Evolutionary conservation across 1,284 basidiomycete genomes (phyloP).

Genomic region (Ustilago sp.): DNA sequence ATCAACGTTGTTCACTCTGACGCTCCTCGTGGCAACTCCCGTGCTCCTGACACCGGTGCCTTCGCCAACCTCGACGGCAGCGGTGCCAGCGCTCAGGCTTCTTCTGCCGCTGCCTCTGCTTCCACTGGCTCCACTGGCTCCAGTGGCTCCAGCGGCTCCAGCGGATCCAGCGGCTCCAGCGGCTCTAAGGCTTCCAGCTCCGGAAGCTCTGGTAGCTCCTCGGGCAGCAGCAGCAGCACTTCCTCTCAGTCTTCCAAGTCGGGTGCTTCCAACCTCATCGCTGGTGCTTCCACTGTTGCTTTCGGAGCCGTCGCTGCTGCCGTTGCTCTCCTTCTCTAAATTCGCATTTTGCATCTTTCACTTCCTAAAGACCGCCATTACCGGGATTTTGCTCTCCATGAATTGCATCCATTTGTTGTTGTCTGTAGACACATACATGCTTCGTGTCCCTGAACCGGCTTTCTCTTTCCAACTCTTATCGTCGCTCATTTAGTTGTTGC

Average conservation of each 20-base stretch:
- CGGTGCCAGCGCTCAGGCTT: slow-evolving; percentile 22
- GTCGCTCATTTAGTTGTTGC: slow-evolving; percentile 6
- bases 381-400: neutral
- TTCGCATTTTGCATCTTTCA: slow-evolving; percentile 5
- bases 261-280: slow-evolving; percentile 25
- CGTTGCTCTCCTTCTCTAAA: slow-evolving; percentile 36
- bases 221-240: slow-evolving; percentile 2
- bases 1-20: slow-evolving; percentile 53
- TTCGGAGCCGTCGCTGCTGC: slow-evolving; percentile 39
- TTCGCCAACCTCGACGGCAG: slow-evolving; percentile 42
- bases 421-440: slow-evolving; percentile 5
- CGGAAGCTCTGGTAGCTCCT: slow-evolving; percentile 7
- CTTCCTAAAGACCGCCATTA: slow-evolving; percentile 1
- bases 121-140: slow-evolving; percentile 9
- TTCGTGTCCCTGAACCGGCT: slow-evolving; percentile 7
- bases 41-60: slow-evolving; percentile 45
- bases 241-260: slow-evolving; percentile 25
- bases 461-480: slow-evolving; percentile 3
- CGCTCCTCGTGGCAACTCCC: slow-evolving; percentile 31
- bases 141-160: neutral
- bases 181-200: slow-evolving; percentile 7
- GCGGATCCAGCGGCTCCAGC: neutral
- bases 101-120: slow-evolving; percentile 18
- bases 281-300: slow-evolving; percentile 31
- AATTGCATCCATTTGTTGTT: slow-evolving; percentile 5